Conservation (phyloP, 768 basidiomycete genomes). For the Suillus spraguei region DNA sequence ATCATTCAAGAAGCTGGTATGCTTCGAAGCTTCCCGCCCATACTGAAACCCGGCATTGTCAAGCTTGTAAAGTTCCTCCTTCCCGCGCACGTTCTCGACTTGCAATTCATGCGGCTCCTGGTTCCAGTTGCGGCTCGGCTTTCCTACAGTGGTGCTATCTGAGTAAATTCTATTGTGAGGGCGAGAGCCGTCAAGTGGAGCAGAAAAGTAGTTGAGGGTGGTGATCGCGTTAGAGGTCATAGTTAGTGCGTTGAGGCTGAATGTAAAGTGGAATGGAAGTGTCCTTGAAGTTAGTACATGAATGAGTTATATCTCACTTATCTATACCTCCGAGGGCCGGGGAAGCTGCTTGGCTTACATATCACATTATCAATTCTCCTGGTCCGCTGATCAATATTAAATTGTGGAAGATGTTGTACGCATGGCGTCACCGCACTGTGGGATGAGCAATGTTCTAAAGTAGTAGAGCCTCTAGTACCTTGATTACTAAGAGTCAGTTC, state of each 20-base stretch:
- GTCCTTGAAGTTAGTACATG: not conserved
- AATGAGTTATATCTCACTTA: not conserved
- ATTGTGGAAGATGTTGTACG: not conserved
- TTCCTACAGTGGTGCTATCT: slow-evolving; percentile 16
- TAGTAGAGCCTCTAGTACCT: not conserved
- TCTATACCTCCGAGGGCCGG: not conserved
- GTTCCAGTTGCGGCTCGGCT: slow-evolving; percentile 25
- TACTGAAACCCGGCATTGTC: slow-evolving; percentile 41
- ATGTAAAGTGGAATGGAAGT: not conserved
- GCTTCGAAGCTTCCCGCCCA: slow-evolving; percentile 24
- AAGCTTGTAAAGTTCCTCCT: slow-evolving; percentile 33
- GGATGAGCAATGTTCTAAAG: not conserved
- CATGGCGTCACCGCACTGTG: not conserved
- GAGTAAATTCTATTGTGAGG: slow-evolving; percentile 20
- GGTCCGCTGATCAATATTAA: not conserved
- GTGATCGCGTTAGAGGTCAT: slow-evolving; percentile 17
- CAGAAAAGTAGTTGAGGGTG: slow-evolving; percentile 21
- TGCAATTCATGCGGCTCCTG: slow-evolving; percentile 17
- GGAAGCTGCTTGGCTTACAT: not conserved
- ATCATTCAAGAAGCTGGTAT: slow-evolving; percentile 37
- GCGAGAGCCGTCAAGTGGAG: slow-evolving; percentile 24
- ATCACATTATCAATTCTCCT: not conserved
- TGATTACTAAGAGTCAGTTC: too few species aligned
- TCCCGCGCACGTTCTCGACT: slow-evolving; percentile 38
- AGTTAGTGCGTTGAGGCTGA: not conserved